phyloP scores from a whole-genome alignment of 116 monocot genomes.

The Papilionanthe hybrid region DNA sequence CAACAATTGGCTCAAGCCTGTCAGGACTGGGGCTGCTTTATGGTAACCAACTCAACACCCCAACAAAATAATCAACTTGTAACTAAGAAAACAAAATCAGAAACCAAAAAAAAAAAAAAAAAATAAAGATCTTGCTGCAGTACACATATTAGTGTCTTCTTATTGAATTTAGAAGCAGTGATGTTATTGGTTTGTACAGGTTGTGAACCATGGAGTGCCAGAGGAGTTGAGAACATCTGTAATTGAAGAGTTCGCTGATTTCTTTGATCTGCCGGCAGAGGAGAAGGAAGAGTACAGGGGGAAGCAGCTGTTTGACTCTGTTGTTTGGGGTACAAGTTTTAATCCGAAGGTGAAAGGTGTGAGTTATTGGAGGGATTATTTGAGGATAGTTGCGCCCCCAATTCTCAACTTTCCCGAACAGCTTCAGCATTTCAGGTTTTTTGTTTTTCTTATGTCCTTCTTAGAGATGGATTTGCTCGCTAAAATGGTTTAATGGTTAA shows the following conservation, averaged over 20 bases:
- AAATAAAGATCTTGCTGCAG: no score
- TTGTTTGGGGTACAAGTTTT: constrained; percentile 59
- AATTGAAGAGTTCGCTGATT: constrained; percentile 15
- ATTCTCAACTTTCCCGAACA: constrained; percentile 34
- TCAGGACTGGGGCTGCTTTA: constrained; percentile 58
- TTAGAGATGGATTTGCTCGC: background rate
- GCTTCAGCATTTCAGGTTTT: constrained; percentile 50
- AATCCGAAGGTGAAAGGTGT: constrained; percentile 36
- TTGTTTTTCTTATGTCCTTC: background rate
- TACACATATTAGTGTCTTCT: no score
- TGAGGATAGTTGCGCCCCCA: constrained; percentile 47
- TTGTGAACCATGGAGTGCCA: constrained; percentile 60
- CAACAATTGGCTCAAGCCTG: constrained; percentile 27
- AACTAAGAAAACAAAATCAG: no score
- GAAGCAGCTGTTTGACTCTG: constrained; percentile 29
- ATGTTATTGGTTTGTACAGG: constrained; percentile 10
- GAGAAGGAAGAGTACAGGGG: constrained; percentile 33
- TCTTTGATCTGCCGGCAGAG: constrained; percentile 44
- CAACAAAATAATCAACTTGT: no score
- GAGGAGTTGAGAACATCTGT: constrained; percentile 28
- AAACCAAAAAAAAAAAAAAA: no score
- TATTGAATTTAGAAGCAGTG: no score
- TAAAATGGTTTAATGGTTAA: no score
- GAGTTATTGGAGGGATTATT: constrained; percentile 52
- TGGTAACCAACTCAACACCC: constrained; percentile 16